Evolutionary conservation across 2,329 filamentous ascomycete species (phyloP).

Genomic region (Aspergillus pseudonomiae): DNA sequence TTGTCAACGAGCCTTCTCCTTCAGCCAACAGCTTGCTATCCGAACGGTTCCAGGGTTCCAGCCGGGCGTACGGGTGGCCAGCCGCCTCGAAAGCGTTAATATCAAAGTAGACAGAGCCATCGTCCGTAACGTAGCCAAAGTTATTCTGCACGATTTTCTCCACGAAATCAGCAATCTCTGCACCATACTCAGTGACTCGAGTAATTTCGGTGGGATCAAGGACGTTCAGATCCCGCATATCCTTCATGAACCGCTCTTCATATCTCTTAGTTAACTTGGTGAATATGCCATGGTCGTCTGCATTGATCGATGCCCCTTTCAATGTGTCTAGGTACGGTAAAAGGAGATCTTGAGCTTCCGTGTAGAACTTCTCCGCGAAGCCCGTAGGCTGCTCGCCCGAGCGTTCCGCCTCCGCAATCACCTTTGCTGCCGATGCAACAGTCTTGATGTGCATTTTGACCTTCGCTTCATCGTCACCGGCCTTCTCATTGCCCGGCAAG

Average conservation of each 20-base stretch:
- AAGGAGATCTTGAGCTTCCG: conserved; percentile 68
- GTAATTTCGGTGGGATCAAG: conserved; percentile 79
- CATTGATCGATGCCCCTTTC: conserved; percentile 59
- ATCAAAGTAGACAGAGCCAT: conserved; percentile 94
- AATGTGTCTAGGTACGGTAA: conserved; percentile 77
- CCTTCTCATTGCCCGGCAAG: conserved; percentile 55
- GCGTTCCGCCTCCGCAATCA: conserved; percentile 44
- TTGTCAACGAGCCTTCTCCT: conserved; percentile 78
- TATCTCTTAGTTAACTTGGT: conserved; percentile 83
- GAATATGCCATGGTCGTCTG: conserved; percentile 74
- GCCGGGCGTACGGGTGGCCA: conserved; percentile 81
- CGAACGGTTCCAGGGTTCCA: conserved; percentile 82
- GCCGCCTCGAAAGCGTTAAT: conserved; percentile 81
- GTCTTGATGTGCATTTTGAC: conserved; percentile 84
- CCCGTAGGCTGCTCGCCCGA: conserved; percentile 25
- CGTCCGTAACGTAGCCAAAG: conserved; percentile 74
- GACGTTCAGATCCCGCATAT: conserved; percentile 86
- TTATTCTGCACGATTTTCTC: conserved; percentile 80
- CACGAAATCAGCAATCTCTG: conserved; percentile 83
- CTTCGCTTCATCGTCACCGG: conserved; percentile 81
- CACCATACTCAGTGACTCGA: conserved; percentile 88
- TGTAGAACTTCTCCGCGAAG: conserved; percentile 54
- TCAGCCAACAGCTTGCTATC: conserved; percentile 84
- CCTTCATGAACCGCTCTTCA: conserved; percentile 83
- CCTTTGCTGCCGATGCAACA: conserved; percentile 56